These are phyloP conservation scores for Clarkia xantiana DNA, from an alignment of 345 rosid genomes.

Conservation along the genomic window DNA sequence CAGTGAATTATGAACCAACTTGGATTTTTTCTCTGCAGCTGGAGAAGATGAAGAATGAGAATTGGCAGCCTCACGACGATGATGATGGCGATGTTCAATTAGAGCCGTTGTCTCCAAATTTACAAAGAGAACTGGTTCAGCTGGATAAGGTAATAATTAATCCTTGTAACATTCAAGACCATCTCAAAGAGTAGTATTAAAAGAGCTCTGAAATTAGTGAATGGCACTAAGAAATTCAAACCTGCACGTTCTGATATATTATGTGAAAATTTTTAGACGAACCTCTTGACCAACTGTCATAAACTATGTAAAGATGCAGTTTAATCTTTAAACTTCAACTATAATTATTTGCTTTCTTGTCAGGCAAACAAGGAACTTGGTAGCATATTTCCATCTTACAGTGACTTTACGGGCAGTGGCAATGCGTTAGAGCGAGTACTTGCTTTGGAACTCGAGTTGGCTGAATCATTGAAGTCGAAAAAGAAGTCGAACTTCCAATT, in stretches of 20 bases:
- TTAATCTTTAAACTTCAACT: conserved; percentile 1
- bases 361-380: conserved; percentile 87
- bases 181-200: too few species aligned
- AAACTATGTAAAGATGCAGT: conserved; percentile 2
- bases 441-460: conserved; percentile 87
- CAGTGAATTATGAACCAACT: too few species aligned
- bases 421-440: conserved; percentile 80
- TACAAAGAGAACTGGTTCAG: conserved; percentile 51
- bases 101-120: conserved; percentile 42
- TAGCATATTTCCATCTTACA: conserved; percentile 51
- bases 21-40: conserved; percentile 26
- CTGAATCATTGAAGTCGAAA: conserved; percentile 68
- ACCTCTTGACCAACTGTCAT: too few species aligned
- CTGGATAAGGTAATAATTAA: conserved; percentile 43
- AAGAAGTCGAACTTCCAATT: conserved; percentile 49
- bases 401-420: conserved; percentile 38
- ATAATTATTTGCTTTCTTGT: conserved; percentile 8
- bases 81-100: conserved; percentile 20
- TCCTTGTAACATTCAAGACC: conserved; percentile 4
- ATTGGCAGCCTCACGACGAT: conserved; percentile 38
- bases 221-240: too few species aligned
- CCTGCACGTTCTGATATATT: too few species aligned
- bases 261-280: too few species aligned
- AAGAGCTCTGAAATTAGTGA: too few species aligned
- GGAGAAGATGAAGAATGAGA: conserved; percentile 94